A percentile compares a stretch with the other conserved stretches of the same genome.
Conservation (phyloP, 108 stramenopile species). For the Nitzschia sp. region DNA sequence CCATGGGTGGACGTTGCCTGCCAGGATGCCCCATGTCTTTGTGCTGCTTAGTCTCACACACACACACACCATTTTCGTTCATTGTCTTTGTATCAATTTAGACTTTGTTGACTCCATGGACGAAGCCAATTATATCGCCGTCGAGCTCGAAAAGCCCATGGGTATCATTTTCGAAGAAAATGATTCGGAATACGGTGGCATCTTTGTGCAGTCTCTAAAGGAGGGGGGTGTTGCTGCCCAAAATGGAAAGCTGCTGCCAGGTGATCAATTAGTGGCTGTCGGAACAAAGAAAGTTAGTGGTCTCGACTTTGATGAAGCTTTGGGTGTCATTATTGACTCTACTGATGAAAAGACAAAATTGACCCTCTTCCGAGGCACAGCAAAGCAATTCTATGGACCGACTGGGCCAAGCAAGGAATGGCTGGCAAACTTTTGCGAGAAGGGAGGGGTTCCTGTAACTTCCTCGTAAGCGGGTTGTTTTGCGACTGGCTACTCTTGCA, state of each 20-base stretch:
- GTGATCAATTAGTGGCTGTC: slow-evolving; percentile 85
- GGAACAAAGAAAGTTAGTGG: slow-evolving; percentile 68
- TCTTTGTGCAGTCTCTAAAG: slow-evolving; percentile 78
- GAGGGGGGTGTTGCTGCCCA: slow-evolving; percentile 67
- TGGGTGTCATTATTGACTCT: slow-evolving; percentile 78
- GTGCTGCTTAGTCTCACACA: no score
- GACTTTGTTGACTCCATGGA: slow-evolving; percentile 90
- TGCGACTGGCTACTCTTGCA: no score
- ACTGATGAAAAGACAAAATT: slow-evolving; percentile 53
- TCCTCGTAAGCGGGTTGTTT: no score
- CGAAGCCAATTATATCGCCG: slow-evolving; percentile 70
- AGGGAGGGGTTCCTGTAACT: slow-evolving; percentile 42
- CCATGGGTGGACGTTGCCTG: not conserved
- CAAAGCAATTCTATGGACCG: slow-evolving; percentile 85
- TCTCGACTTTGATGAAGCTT: slow-evolving; percentile 77
- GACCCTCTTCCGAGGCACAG: slow-evolving; percentile 76
- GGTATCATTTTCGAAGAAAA: slow-evolving; percentile 93
- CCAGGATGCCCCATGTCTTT: not conserved
- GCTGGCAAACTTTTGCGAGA: slow-evolving; percentile 71
- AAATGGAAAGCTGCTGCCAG: slow-evolving; percentile 58
- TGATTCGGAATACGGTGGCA: slow-evolving; percentile 80
- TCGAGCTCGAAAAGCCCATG: slow-evolving; percentile 82
- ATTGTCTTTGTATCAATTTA: not conserved
- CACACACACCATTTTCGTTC: slow-evolving; percentile 11
- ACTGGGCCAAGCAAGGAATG: slow-evolving; percentile 83